Evolutionary conservation across 2,329 filamentous ascomycete genomes (phyloP).

Genomic region (Sporothrix pseudoabietina): DNA sequence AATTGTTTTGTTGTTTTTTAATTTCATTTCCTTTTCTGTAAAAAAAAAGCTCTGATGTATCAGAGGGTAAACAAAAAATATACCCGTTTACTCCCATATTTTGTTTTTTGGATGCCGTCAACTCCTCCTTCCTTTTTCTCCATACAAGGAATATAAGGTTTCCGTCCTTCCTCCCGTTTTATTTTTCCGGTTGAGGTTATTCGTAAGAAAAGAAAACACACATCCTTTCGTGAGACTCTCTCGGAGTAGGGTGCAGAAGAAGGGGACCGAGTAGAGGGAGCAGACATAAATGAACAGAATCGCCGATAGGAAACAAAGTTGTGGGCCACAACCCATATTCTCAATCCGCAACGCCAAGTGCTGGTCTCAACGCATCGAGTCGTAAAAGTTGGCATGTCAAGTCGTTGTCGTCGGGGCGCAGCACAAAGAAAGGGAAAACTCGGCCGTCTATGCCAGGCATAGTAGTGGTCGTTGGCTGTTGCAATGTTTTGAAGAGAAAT

Average conservation of each 20-base stretch:
- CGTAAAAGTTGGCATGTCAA: neutral
- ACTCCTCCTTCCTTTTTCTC: neutral
- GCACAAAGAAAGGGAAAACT: neutral
- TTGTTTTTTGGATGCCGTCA: constrained; percentile 25
- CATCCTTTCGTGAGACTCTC: constrained; percentile 16
- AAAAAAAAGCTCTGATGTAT: constrained; percentile 16
- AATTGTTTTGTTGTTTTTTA: constrained; percentile 28
- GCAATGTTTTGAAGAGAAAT: neutral
- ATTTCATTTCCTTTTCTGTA: constrained; percentile 26
- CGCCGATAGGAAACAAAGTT: neutral
- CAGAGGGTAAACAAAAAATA: constrained; percentile 24
- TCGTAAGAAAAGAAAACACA: constrained; percentile 25
- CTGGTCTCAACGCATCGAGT: neutral
- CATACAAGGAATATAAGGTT: neutral
- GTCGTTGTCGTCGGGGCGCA: constrained; percentile 1
- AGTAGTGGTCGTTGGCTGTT: neutral
- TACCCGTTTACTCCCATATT: constrained; percentile 24
- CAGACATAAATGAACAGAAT: neutral
- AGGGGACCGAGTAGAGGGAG: neutral
- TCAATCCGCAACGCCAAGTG: neutral
- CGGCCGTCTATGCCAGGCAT: neutral
- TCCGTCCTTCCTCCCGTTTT: constrained; percentile 8
- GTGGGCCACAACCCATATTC: constrained; percentile 14
- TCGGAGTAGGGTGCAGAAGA: constrained; percentile 1
- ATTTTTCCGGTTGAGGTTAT: neutral